Evolutionary conservation across 2,329 filamentous ascomycete genomes (phyloP).

Genomic region (Immersiporthe knoxdaviesiana): DNA sequence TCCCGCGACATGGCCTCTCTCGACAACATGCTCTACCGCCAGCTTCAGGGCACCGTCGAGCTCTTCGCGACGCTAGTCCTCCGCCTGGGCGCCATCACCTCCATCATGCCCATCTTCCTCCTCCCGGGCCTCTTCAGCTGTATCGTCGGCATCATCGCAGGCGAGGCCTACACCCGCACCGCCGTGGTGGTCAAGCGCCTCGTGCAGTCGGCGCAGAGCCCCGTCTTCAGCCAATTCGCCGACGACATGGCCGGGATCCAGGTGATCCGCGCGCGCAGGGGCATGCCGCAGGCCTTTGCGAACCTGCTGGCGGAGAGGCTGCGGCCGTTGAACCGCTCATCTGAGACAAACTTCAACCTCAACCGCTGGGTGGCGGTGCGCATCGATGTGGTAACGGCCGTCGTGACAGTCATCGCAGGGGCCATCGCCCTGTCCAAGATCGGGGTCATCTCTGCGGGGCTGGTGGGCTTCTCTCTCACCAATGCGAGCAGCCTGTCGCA

Average conservation of each 20-base stretch:
- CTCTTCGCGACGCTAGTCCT: conserved; percentile 41
- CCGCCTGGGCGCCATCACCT: conserved; percentile 44
- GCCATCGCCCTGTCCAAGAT: conserved; percentile 55
- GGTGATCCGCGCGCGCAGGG: conserved; percentile 51
- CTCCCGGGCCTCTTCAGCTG: conserved; percentile 46
- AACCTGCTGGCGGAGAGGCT: conserved; percentile 55
- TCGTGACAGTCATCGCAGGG: conserved; percentile 55
- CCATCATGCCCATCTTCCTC: conserved; percentile 49
- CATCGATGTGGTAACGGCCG: conserved; percentile 56
- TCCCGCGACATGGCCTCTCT: conserved; percentile 54
- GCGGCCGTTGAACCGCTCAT: conserved; percentile 49
- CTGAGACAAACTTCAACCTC: conserved; percentile 56
- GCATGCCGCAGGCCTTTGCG: conserved; percentile 52
- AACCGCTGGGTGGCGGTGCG: conserved; percentile 62
- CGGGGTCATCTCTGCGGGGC: conserved; percentile 51
- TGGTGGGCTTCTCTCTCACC: conserved; percentile 60
- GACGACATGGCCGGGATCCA: conserved; percentile 38
- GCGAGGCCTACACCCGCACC: conserved; percentile 51
- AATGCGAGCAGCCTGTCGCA: conserved; percentile 59
- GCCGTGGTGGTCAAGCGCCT: conserved; percentile 48
- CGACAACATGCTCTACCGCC: conserved; percentile 51
- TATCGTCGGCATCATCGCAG: conserved; percentile 42
- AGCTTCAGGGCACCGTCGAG: conserved; percentile 50
- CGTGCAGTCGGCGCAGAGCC: conserved; percentile 48
- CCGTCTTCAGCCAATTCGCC: conserved; percentile 60